Conservation (phyloP, 2,329 filamentous ascomycete genomes). For the Clonostachys sp. region DNA sequence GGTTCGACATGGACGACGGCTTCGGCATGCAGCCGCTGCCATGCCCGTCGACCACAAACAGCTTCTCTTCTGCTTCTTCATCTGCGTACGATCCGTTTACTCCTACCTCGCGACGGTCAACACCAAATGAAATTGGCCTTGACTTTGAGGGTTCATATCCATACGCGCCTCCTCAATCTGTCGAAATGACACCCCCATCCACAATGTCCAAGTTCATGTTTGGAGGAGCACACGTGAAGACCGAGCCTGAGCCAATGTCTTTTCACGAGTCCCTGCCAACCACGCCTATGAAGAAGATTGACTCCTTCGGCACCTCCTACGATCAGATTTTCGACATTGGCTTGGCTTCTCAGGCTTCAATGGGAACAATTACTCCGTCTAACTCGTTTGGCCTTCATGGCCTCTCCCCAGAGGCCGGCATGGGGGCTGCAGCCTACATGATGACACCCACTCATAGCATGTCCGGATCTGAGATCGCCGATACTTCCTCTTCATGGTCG, state of each 20-base stretch:
- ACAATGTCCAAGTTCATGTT: slow-evolving; percentile 27
- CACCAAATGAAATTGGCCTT: slow-evolving; percentile 29
- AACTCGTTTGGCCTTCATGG: slow-evolving; percentile 26
- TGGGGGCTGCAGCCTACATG: slow-evolving; percentile 26
- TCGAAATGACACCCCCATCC: slow-evolving; percentile 29
- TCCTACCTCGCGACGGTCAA: slow-evolving; percentile 34
- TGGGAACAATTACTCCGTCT: slow-evolving; percentile 30
- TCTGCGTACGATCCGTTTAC: slow-evolving; percentile 37
- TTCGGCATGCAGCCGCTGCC: slow-evolving; percentile 29
- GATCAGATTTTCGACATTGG: slow-evolving; percentile 31
- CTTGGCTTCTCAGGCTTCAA: slow-evolving; percentile 21
- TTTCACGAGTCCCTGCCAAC: slow-evolving; percentile 23
- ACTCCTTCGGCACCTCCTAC: slow-evolving; percentile 26
- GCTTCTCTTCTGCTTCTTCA: slow-evolving; percentile 31
- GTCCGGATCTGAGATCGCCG: slow-evolving; percentile 29
- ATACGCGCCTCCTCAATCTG: slow-evolving; percentile 14
- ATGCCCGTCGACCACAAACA: slow-evolving; percentile 25
- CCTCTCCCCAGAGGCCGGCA: slow-evolving; percentile 23
- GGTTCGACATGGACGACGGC: slow-evolving; percentile 32
- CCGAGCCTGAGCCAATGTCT: slow-evolving; percentile 23
- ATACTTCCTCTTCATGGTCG: slow-evolving; percentile 29
- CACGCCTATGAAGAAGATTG: slow-evolving; percentile 29
- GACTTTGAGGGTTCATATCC: slow-evolving; percentile 28
- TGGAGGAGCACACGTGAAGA: slow-evolving; percentile 17
- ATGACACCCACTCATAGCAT: slow-evolving; percentile 33